A percentile compares a stretch with the other conserved stretches of the same genome.
Evolutionary conservation across 257 asterid genomes (phyloP).

Genomic region (Avicennia marina): DNA sequence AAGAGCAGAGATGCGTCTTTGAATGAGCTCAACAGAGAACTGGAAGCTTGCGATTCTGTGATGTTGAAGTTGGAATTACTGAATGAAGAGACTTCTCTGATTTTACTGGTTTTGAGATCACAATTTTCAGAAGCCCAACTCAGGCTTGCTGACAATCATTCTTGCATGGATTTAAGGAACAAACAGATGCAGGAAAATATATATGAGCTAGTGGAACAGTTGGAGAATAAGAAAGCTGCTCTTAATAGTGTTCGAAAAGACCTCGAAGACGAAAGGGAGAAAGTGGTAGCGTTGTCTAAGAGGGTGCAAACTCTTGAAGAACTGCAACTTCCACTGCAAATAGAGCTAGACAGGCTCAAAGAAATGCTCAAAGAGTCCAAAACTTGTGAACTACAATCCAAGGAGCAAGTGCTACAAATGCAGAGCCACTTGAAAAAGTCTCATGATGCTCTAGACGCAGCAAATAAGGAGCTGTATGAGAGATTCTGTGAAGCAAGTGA

Average conservation of each 20-base stretch:
- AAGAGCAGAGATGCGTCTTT: constrained; percentile 37
- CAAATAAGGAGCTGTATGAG: constrained; percentile 63
- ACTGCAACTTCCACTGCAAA: constrained; percentile 43
- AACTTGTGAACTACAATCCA: constrained; percentile 26
- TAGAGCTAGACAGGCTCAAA: constrained; percentile 44
- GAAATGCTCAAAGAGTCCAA: constrained; percentile 49
- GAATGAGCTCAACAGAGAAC: constrained; percentile 50
- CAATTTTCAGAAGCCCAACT: constrained; percentile 49
- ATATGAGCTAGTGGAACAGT: constrained; percentile 32
- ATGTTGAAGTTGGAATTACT: constrained; percentile 48
- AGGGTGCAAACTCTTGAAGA: constrained; percentile 39
- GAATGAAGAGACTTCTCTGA: constrained; percentile 55
- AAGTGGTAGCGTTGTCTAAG: constrained; percentile 36
- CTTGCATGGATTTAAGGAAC: constrained; percentile 27
- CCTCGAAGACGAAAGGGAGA: constrained; percentile 55
- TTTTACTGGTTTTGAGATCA: constrained; percentile 57
- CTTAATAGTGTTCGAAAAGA: constrained; percentile 41
- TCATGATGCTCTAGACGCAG: constrained; percentile 48
- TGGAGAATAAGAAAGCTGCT: constrained; percentile 52
- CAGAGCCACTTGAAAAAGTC: constrained; percentile 48
- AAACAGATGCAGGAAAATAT: constrained; percentile 27
- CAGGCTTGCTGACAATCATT: constrained; percentile 34
- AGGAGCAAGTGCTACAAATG: constrained; percentile 49
- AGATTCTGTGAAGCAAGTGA: constrained; percentile 60
- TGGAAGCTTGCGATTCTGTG: constrained; percentile 55